phyloP scores from a whole-genome alignment of 1,139 yeast genomes.

The Candida tetrigidarum region DNA sequence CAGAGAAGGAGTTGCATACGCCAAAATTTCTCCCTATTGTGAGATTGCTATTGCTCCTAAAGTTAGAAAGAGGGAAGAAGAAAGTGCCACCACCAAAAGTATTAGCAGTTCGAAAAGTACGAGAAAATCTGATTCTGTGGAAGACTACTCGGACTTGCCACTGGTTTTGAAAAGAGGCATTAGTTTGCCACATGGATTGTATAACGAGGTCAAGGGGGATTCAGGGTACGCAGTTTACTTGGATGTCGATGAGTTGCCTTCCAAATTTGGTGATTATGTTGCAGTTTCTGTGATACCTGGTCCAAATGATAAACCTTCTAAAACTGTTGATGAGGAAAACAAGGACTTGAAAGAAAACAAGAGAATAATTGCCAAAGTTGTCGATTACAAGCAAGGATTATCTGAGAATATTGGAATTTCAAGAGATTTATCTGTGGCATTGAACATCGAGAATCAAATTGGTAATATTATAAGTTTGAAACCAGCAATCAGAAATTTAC shows the following conservation, averaged over 20 bases:
- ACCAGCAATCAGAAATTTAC: constrained; percentile 45
- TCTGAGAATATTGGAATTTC: constrained; percentile 63
- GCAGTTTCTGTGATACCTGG: constrained; percentile 63
- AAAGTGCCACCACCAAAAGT: constrained; percentile 29
- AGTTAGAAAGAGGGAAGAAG: constrained; percentile 42
- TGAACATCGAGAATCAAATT: constrained; percentile 51
- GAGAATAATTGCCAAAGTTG: constrained; percentile 58
- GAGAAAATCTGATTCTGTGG: constrained; percentile 19
- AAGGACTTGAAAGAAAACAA: constrained; percentile 40
- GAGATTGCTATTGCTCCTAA: constrained; percentile 89
- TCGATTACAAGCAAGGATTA: constrained; percentile 30
- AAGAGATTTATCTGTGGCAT: constrained; percentile 56
- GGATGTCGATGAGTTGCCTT: constrained; percentile 39
- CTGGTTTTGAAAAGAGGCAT: constrained; percentile 57
- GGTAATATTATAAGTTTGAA: constrained; percentile 63
- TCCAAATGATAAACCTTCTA: constrained; percentile 39
- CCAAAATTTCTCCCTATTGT: constrained; percentile 69
- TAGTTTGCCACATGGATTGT: constrained; percentile 54
- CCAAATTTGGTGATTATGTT: constrained; percentile 45
- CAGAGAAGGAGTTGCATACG: constrained; percentile 49
- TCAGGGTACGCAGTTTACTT: constrained; percentile 47
- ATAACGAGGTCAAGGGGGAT: constrained; percentile 21
- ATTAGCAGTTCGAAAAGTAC: constrained; percentile 23
- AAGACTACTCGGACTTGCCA: constrained; percentile 35
- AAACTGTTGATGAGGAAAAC: constrained; percentile 14